A percentile compares a stretch with the other conserved stretches of the same genome.
Evolutionary conservation across 2,329 filamentous ascomycete genomes (phyloP).

Genomic region (Cladosporium sp.): DNA sequence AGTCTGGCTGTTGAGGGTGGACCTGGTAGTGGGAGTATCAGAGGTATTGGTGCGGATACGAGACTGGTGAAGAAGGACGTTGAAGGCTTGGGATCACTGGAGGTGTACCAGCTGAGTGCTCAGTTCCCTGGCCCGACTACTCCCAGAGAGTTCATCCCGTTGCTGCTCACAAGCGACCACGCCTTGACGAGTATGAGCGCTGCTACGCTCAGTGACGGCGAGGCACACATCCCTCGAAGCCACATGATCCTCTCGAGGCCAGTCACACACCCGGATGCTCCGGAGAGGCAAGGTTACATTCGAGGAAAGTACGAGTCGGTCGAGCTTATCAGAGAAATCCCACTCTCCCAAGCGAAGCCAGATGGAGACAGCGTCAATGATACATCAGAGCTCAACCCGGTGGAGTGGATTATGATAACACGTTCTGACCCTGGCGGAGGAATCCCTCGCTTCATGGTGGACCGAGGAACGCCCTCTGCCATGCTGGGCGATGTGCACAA

Average conservation of each 20-base stretch:
- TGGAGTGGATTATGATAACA: conserved; percentile 93
- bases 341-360: conserved; percentile 41
- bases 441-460: conserved; percentile 87
- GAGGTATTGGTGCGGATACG: conserved; percentile 79
- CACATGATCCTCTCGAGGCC: conserved; percentile 88
- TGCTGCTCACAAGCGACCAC: conserved; percentile 63
- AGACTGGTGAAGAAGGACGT: conserved; percentile 60
- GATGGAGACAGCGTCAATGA: conserved; percentile 19
- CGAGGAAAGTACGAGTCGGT: conserved; percentile 86
- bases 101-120: conserved; percentile 81
- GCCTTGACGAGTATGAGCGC: conserved; percentile 46
- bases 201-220: conserved; percentile 25
- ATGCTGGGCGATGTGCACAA: conserved; percentile 76
- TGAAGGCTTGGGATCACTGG: conserved; percentile 56
- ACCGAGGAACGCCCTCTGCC: conserved; percentile 75
- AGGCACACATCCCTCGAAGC: conserved; percentile 53
- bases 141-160: conserved; percentile 79
- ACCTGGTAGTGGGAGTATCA: conserved; percentile 68
- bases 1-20: conserved; percentile 66
- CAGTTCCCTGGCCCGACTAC: conserved; percentile 87
- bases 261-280: conserved; percentile 69
- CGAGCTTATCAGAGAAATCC: conserved; percentile 82
- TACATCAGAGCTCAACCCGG: conserved; percentile 55
- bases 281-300: conserved; percentile 66
- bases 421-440: conserved; percentile 83